A percentile compares a stretch with the other conserved stretches of the same genome.
phyloP scores from a whole-genome alignment of 305 asterid genomes.

The Fraxinus angustifolia region DNA sequence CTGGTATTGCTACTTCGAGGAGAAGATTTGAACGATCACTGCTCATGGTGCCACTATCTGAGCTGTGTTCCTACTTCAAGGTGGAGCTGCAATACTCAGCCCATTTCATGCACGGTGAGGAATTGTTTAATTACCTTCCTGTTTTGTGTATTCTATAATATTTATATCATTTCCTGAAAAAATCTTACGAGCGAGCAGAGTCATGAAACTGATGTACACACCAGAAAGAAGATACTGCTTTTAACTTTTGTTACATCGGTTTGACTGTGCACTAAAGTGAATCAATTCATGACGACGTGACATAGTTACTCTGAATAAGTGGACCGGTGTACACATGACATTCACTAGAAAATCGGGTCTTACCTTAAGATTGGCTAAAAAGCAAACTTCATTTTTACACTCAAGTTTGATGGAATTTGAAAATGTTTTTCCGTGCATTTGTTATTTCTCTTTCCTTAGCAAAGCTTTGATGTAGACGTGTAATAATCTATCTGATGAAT shows the following conservation, averaged over 20 bases:
- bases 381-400: not conserved
- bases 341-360: not conserved
- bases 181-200: not conserved
- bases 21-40: constrained; percentile 52
- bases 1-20: constrained; percentile 52
- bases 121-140: not conserved
- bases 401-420: not conserved
- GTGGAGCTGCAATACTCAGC: constrained; percentile 58
- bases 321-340: not conserved
- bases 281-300: not conserved
- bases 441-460: not conserved
- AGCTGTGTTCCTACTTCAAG: constrained; percentile 59
- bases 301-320: not conserved
- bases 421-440: not conserved
- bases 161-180: not conserved
- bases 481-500: not conserved
- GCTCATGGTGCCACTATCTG: constrained; percentile 70
- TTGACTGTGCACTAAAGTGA: not conserved
- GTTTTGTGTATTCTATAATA: not conserved
- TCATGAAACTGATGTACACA: not conserved
- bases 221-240: not conserved
- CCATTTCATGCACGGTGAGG: constrained; percentile 48
- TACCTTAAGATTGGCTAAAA: not conserved
- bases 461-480: not conserved
- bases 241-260: not conserved